Conservation (phyloP, 2,329 filamentous ascomycete genomes). For the Daldinia sp. region DNA sequence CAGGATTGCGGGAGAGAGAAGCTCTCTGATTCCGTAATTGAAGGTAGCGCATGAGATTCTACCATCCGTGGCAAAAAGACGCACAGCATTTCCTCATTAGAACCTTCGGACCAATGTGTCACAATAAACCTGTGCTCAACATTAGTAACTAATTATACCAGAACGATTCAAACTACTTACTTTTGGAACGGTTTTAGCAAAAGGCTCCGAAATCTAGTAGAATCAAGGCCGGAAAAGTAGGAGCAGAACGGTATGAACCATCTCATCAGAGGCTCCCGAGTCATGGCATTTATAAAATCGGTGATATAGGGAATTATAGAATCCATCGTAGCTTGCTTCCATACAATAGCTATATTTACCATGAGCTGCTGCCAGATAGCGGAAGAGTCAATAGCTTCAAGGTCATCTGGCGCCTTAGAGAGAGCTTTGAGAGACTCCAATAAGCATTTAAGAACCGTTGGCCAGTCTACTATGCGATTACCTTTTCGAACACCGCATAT, state of each 20-base stretch:
- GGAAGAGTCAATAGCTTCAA: conserved; percentile 47
- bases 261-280: conserved; percentile 68
- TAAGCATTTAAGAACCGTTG: conserved; percentile 64
- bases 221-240: conserved; percentile 77
- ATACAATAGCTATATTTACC: conserved; percentile 69
- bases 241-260: conserved; percentile 89
- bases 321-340: conserved; percentile 82
- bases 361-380: conserved; percentile 65
- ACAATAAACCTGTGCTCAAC: conserved; percentile 72
- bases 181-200: conserved; percentile 83
- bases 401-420: conserved; percentile 51
- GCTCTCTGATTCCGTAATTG: conserved; percentile 59
- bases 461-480: conserved; percentile 77
- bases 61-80: conserved; percentile 73
- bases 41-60: conserved; percentile 62
- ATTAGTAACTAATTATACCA: conserved; percentile 38
- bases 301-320: conserved; percentile 75
- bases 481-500: conserved; percentile 84
- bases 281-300: conserved; percentile 70
- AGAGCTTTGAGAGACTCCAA: conserved; percentile 60
- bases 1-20: conserved; percentile 70
- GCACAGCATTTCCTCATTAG: conserved; percentile 74
- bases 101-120: conserved; percentile 72
- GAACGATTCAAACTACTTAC: conserved; percentile 53
- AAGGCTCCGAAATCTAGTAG: conserved; percentile 79